Percentiles rank a stretch among this genome's conserved stretches.
phyloP scores from a whole-genome alignment of 179 eudicot species.

The Spinacia oleracea region DNA sequence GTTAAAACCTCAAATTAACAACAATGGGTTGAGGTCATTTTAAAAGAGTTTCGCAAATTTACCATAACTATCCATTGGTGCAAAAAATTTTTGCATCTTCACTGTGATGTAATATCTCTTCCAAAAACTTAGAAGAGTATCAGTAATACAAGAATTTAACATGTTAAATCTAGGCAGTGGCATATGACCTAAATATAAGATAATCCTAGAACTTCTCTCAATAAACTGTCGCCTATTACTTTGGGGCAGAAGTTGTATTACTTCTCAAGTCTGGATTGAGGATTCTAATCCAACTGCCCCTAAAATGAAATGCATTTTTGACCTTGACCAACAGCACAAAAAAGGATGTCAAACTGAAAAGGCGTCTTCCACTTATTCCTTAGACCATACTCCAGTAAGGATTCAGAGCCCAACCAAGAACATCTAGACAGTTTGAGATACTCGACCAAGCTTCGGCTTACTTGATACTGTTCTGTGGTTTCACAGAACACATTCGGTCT shows the following conservation, averaged over 20 bases:
- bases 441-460: background rate
- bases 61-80: background rate
- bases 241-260: background rate
- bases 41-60: background rate
- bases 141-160: no score
- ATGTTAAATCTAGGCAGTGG: no score
- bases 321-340: background rate
- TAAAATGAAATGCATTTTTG: background rate
- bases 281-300: background rate
- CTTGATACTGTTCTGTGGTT: background rate
- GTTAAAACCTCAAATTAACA: no score
- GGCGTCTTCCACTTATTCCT: background rate
- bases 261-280: background rate
- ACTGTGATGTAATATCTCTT: no score
- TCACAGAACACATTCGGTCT: background rate
- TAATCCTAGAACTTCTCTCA: no score
- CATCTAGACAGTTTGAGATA: background rate
- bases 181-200: no score
- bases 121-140: no score
- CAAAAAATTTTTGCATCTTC: no score
- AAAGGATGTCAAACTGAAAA: background rate
- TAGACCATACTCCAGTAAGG: background rate
- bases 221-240: background rate
- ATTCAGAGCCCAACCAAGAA: no score
- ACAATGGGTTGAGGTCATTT: background rate